Evolutionary conservation across 148 eudicot genomes (phyloP).

Genomic region (Rhododendron ferrugineum): DNA sequence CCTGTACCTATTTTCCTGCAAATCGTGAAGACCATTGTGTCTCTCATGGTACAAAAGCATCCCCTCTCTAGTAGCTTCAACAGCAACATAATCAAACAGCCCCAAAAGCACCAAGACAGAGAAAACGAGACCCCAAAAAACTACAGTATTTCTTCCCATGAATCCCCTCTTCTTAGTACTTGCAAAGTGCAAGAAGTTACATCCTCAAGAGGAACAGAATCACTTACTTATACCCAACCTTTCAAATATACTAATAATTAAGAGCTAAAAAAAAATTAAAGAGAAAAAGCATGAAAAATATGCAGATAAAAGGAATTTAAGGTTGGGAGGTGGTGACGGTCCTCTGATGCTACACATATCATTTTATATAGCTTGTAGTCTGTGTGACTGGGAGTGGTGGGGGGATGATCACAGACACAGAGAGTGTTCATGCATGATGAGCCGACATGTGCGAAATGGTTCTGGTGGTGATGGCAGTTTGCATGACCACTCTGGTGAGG

Average conservation of each 20-base stretch:
- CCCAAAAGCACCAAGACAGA: neutral
- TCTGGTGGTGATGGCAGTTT: neutral
- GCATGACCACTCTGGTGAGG: neutral
- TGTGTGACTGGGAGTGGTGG: neutral
- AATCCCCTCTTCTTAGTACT: neutral
- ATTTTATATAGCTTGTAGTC: neutral
- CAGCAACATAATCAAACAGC: neutral
- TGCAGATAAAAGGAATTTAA: neutral
- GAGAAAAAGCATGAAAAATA: neutral
- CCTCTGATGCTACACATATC: neutral
- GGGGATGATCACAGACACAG: neutral
- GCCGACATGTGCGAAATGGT: neutral
- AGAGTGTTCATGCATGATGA: neutral
- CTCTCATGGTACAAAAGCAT: neutral
- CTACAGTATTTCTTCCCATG: neutral
- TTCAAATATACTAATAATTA: neutral
- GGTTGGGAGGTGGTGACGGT: neutral
- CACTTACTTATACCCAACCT: neutral
- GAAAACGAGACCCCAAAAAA: neutral
- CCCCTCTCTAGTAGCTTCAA: neutral
- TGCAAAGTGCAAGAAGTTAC: neutral
- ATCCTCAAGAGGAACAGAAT: neutral
- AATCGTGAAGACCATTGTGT: neutral
- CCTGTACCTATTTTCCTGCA: neutral
- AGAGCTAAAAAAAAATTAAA: neutral